These are phyloP conservation scores for Dipodascopsis tothii DNA, from an alignment of 805 yeast genomes.

Conservation along the genomic window DNA sequence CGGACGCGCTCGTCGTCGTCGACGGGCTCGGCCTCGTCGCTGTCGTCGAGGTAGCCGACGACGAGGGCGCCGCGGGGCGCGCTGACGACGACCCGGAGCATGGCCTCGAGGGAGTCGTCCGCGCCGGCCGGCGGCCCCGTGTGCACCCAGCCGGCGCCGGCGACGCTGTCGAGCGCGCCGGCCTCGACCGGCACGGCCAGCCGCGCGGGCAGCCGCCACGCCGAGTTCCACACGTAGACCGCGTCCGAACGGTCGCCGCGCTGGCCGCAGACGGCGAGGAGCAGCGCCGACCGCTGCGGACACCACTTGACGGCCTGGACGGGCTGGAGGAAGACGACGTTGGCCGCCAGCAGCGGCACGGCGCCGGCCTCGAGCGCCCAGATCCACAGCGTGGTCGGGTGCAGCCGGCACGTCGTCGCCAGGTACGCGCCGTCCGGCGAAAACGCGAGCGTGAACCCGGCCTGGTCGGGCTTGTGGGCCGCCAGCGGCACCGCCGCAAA, in stretches of 20 bases:
- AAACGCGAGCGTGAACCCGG: not conserved
- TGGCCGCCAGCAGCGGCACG: conserved; percentile 9
- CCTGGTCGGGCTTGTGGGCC: not conserved
- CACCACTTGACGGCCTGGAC: conserved; percentile 16
- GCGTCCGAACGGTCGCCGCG: conserved; percentile 8
- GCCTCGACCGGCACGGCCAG: conserved; percentile 6
- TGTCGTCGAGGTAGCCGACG: conserved; percentile 17
- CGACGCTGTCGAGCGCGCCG: conserved; percentile 3
- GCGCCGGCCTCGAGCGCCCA: conserved; percentile 17
- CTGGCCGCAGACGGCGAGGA: conserved; percentile 9
- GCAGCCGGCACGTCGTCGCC: conserved; percentile 13
- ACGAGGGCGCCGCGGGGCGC: conserved; percentile 6
- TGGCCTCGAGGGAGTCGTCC: not conserved
- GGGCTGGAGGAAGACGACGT: conserved; percentile 9
- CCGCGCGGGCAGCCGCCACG: conserved; percentile 15
- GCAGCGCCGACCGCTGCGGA: conserved; percentile 10
- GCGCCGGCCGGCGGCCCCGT: conserved; percentile 3
- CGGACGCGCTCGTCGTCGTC: conserved; percentile 18
- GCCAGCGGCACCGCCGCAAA: not conserved
- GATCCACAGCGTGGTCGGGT: conserved; percentile 20
- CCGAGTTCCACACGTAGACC: conserved; percentile 15
- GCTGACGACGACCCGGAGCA: conserved; percentile 4
- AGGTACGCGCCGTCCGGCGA: conserved; percentile 13
- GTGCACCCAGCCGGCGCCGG: conserved; percentile 11
- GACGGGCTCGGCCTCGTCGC: conserved; percentile 13